A percentile compares a stretch with the other conserved stretches of the same genome.
Conservation (phyloP, 2,329 filamentous ascomycete species). For the Gnomoniopsis smithogilvyi region DNA sequence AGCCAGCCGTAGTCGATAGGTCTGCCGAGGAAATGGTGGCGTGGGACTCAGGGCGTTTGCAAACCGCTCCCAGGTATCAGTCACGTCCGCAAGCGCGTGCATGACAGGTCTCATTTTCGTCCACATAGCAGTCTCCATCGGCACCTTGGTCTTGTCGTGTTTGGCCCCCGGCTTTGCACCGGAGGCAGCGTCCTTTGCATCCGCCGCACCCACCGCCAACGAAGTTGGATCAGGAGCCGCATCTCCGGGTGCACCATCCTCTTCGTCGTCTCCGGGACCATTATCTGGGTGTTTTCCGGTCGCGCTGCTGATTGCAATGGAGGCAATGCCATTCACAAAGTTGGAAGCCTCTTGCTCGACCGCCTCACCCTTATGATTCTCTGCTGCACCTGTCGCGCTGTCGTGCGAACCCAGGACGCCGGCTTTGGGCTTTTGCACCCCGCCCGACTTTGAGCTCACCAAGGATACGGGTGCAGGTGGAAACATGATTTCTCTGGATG, state of each 20-base stretch:
- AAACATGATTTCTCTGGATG: slow-evolving; percentile 62
- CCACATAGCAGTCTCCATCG: slow-evolving; percentile 69
- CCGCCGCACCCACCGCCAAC: slow-evolving; percentile 33
- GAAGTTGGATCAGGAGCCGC: slow-evolving; percentile 33
- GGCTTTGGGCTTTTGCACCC: slow-evolving; percentile 72
- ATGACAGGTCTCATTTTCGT: slow-evolving; percentile 71
- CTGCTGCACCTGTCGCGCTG: slow-evolving; percentile 75
- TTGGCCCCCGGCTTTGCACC: slow-evolving; percentile 47
- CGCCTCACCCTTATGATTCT: slow-evolving; percentile 79
- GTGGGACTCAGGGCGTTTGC: slow-evolving; percentile 60
- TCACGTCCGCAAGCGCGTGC: slow-evolving; percentile 47
- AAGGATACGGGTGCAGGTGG: slow-evolving; percentile 74
- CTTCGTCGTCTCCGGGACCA: slow-evolving; percentile 50
- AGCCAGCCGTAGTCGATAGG: slow-evolving; percentile 53
- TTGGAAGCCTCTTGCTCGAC: slow-evolving; percentile 81
- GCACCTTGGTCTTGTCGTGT: slow-evolving; percentile 75
- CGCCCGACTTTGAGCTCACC: slow-evolving; percentile 66
- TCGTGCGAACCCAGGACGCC: slow-evolving; percentile 74
- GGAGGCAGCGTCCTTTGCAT: slow-evolving; percentile 37
- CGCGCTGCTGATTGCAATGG: slow-evolving; percentile 70
- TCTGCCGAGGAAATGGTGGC: slow-evolving; percentile 54
- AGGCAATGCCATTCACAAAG: slow-evolving; percentile 70
- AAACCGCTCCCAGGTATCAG: slow-evolving; percentile 51
- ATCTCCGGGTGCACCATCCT: slow-evolving; percentile 23
- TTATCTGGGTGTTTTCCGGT: slow-evolving; percentile 72